These are phyloP conservation scores for Crassisporium funariophilum DNA, from an alignment of 768 basidiomycete genomes.

Conservation along the genomic window DNA sequence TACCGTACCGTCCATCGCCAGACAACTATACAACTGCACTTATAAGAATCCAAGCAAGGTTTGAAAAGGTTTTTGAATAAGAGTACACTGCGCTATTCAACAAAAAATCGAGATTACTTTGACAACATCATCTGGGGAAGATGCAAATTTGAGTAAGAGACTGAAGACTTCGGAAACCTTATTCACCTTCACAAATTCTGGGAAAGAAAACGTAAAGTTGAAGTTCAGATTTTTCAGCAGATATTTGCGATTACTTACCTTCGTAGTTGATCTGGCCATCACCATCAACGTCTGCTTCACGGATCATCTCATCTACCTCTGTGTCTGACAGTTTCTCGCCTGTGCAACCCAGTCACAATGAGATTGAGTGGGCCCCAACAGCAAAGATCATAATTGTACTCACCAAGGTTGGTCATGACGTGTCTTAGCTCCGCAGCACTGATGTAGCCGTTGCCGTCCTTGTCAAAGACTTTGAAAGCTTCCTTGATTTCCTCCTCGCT, in stretches of 20 bases:
- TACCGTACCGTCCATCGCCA: too few relatives aligned
- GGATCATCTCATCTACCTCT: conserved; percentile 93
- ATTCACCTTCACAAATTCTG: conserved; percentile 11
- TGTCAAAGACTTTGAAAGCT: conserved; percentile 97
- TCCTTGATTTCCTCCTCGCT: conserved; percentile 94
- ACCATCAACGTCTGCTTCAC: conserved; percentile 89
- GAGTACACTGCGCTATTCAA: not conserved
- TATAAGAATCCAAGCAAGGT: too few relatives aligned
- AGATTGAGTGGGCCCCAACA: too few relatives aligned
- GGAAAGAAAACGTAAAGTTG: not conserved
- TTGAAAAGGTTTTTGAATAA: too few relatives aligned
- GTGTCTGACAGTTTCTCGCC: conserved; percentile 82
- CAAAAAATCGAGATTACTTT: conserved; percentile 2
- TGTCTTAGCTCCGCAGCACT: conserved; percentile 82
- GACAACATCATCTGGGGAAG: conserved; percentile 9
- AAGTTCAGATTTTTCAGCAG: not conserved
- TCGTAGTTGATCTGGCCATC: conserved; percentile 88
- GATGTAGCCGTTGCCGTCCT: conserved; percentile 93
- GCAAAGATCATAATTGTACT: too few relatives aligned
- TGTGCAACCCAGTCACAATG: conserved; percentile 16
- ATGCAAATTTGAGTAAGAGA: not conserved
- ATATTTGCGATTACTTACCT: conserved; percentile 45
- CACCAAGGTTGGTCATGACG: conserved; percentile 92
- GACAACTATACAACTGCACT: too few relatives aligned
- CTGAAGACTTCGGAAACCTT: not conserved